phyloP scores from a whole-genome alignment of 2,329 filamentous ascomycete species.

The Sarocladium brachiariae region DNA sequence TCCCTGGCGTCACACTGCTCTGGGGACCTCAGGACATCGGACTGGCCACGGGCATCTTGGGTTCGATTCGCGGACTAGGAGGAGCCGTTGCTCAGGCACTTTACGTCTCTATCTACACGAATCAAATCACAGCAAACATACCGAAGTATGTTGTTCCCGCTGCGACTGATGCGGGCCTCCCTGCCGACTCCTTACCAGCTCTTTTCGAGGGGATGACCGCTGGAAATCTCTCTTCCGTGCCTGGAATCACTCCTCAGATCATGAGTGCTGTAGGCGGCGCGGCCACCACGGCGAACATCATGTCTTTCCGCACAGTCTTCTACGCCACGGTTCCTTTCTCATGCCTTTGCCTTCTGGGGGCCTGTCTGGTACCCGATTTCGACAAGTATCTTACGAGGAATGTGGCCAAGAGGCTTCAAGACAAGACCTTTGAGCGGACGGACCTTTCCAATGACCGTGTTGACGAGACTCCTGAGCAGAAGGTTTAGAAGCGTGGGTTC shows the following conservation, averaged over 20 bases:
- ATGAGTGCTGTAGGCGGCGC: constrained; percentile 25
- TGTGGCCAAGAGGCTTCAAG: constrained; percentile 36
- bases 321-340: constrained; percentile 32
- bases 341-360: constrained; percentile 29
- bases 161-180: constrained; percentile 28
- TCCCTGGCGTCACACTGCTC: constrained; percentile 36
- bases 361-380: constrained; percentile 33
- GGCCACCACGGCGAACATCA: constrained; percentile 31
- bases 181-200: constrained; percentile 21
- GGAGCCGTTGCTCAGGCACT: constrained; percentile 31
- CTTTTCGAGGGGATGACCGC: constrained; percentile 27
- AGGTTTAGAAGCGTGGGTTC: neutral
- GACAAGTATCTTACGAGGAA: constrained; percentile 35
- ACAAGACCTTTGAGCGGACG: constrained; percentile 12
- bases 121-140: constrained; percentile 27
- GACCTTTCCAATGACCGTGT: no score
- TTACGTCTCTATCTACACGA: constrained; percentile 29
- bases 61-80: constrained; percentile 37
- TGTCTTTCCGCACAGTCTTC: constrained; percentile 38
- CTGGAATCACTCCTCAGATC: constrained; percentile 27
- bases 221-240: constrained; percentile 25
- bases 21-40: constrained; percentile 40
- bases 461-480: neutral
- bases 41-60: constrained; percentile 35
- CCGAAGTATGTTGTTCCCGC: constrained; percentile 27